These are phyloP conservation scores for Verticillium isaacii DNA, from an alignment of 2,329 filamentous ascomycete species.

Conservation along the genomic window DNA sequence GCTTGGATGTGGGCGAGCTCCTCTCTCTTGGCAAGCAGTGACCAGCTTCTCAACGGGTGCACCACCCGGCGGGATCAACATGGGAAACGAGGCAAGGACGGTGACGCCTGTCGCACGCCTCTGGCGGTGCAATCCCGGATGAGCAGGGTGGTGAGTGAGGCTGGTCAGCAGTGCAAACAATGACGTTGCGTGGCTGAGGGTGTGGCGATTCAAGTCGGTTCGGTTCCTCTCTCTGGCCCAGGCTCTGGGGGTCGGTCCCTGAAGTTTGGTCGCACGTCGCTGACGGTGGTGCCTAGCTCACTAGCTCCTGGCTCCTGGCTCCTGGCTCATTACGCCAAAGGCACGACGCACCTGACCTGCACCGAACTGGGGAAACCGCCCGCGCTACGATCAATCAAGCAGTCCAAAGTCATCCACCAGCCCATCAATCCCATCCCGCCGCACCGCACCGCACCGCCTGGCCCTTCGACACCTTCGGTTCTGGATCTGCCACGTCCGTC, in stretches of 20 bases:
- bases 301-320: background rate
- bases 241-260: no score
- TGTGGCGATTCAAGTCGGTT: background rate
- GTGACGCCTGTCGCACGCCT: no score
- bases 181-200: background rate
- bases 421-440: background rate
- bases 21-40: no score
- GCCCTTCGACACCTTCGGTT: background rate
- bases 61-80: no score
- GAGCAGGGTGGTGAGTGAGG: background rate
- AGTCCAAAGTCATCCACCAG: background rate
- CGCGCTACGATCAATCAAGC: background rate
- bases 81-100: no score
- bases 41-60: no score
- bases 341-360: background rate
- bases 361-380: background rate
- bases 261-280: background rate
- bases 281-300: background rate
- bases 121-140: no score
- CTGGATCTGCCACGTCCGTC: background rate
- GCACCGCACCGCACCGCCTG: background rate
- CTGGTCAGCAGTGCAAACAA: background rate
- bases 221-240: no score
- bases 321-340: background rate
- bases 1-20: no score